A percentile compares a stretch with the other conserved stretches of the same genome.
Evolutionary conservation across 2,329 filamentous ascomycete genomes (phyloP).

Genomic region (Penicillium concentricum): DNA sequence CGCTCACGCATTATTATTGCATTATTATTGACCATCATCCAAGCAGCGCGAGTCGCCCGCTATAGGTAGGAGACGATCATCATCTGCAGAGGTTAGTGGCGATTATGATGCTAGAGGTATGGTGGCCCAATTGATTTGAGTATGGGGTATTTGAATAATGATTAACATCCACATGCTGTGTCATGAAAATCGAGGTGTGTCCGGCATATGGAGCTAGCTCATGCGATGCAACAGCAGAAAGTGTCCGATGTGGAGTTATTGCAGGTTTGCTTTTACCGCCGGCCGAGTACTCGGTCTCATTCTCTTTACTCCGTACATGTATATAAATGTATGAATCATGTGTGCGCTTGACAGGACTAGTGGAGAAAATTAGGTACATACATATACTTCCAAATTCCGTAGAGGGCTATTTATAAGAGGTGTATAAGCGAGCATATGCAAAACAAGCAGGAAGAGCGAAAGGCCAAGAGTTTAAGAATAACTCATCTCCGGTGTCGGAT

Average conservation of each 20-base stretch:
- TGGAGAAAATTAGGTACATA: not conserved
- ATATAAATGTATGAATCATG: not conserved
- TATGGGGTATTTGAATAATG: not conserved
- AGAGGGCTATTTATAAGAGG: not conserved
- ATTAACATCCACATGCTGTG: not conserved
- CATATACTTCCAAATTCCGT: not conserved
- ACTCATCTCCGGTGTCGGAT: not conserved
- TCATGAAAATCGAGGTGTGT: not conserved
- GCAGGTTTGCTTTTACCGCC: not conserved
- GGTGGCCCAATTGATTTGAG: not conserved
- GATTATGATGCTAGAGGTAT: not conserved
- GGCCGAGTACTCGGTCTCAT: not conserved
- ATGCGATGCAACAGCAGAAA: not conserved
- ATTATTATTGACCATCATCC: not conserved
- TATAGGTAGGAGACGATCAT: not conserved
- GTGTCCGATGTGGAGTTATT: not conserved
- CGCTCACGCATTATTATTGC: not conserved
- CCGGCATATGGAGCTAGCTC: not conserved
- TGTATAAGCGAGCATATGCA: not conserved
- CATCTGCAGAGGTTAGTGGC: not conserved
- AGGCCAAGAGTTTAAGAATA: not conserved
- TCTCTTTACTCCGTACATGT: not conserved
- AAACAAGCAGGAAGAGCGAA: not conserved
- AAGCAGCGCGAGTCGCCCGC: not conserved
- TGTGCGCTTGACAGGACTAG: not conserved